Conservation (phyloP, 2,329 filamentous ascomycete genomes). For the Pseudogymnoascus sp. region DNA sequence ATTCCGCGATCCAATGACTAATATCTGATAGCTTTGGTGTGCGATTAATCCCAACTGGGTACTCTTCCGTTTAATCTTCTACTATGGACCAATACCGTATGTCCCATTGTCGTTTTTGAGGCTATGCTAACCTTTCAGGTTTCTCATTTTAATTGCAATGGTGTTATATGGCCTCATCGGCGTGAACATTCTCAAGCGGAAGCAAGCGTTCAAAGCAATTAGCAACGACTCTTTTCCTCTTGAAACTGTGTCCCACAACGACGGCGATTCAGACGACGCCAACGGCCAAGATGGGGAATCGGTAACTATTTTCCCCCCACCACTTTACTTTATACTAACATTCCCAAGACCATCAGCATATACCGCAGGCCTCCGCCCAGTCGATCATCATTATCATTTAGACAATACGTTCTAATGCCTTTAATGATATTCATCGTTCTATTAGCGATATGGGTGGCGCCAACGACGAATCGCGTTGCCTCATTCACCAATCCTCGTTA, state of each 20-base stretch:
- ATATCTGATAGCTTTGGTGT: constrained; percentile 52
- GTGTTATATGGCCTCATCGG: constrained; percentile 57
- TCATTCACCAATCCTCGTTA: constrained; percentile 50
- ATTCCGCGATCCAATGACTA: not conserved
- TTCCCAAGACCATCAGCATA: constrained; percentile 23
- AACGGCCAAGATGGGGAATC: constrained; percentile 7
- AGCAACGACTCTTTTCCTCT: constrained; percentile 29
- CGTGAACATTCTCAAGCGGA: constrained; percentile 55
- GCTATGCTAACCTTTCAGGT: constrained; percentile 33
- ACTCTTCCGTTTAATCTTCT: constrained; percentile 60
- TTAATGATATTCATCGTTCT: constrained; percentile 61
- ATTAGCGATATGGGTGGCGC: constrained; percentile 63
- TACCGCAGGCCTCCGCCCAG: constrained; percentile 10
- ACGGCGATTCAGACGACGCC: constrained; percentile 13
- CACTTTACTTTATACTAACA: not conserved
- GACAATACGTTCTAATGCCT: constrained; percentile 36
- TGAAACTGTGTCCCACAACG: constrained; percentile 17
- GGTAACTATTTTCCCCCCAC: not conserved
- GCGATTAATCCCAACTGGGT: constrained; percentile 61
- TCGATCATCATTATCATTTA: constrained; percentile 28
- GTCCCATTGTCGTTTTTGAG: constrained; percentile 14
- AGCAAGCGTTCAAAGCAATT: constrained; percentile 43
- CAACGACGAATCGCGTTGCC: constrained; percentile 59
- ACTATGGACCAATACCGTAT: constrained; percentile 63
- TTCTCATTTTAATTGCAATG: constrained; percentile 49